These are phyloP conservation scores for Clavispora fructus DNA, from an alignment of 805 yeast species.

Conservation along the genomic window DNA sequence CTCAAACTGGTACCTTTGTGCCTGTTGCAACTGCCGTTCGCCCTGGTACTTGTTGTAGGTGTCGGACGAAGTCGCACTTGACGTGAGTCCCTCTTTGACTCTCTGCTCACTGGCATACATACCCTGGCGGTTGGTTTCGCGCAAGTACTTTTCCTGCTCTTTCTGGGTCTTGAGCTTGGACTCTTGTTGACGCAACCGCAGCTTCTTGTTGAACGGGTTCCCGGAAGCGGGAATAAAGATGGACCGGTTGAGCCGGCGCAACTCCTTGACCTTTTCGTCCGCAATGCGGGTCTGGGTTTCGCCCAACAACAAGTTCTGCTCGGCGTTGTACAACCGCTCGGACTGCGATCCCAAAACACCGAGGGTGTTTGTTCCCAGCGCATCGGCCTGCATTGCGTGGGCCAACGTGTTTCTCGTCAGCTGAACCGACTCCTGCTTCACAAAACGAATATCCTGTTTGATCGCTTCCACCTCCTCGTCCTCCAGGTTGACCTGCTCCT, in stretches of 20 bases:
- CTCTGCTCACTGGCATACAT: conserved; percentile 65
- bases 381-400: conserved; percentile 46
- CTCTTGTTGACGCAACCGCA: conserved; percentile 71
- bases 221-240: conserved; percentile 71
- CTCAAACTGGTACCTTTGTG: conserved; percentile 74
- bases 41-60: conserved; percentile 45
- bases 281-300: conserved; percentile 79
- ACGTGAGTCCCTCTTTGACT: conserved; percentile 54
- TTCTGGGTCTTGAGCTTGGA: conserved; percentile 58
- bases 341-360: conserved; percentile 95
- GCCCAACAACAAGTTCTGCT: conserved; percentile 69
- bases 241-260: conserved; percentile 73
- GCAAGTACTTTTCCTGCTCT: conserved; percentile 54
- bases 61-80: conserved; percentile 33
- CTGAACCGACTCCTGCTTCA: conserved; percentile 81
- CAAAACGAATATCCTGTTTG: conserved; percentile 74
- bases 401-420: conserved; percentile 77
- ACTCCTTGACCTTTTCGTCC: conserved; percentile 73
- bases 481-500: conserved; percentile 46
- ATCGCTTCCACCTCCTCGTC: conserved; percentile 88
- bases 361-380: conserved; percentile 58
- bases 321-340: conserved; percentile 76
- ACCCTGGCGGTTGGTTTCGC: conserved; percentile 55
- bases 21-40: conserved; percentile 49
- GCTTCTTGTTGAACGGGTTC: conserved; percentile 85